Conservation (phyloP, 2,329 filamentous ascomycete species). For the Setomelanomma holmii region DNA sequence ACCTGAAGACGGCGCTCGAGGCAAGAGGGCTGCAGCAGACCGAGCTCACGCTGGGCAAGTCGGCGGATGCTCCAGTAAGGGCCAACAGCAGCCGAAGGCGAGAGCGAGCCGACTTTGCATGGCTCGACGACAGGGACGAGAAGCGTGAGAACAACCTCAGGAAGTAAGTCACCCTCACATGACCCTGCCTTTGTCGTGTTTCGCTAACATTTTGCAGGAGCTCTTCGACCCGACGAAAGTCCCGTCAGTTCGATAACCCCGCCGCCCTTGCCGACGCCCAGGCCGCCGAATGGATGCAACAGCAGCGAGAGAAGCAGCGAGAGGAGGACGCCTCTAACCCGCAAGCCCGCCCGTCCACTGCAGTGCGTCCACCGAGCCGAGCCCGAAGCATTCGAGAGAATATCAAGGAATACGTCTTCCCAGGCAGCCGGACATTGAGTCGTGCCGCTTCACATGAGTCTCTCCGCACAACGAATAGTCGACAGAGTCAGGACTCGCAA, state of each 20-base stretch:
- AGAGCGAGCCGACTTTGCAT: conserved; percentile 36
- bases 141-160: conserved; percentile 31
- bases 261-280: conserved; percentile 48
- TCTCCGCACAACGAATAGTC: conserved; percentile 25
- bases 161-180: conserved; percentile 46
- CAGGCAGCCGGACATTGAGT: conserved; percentile 38
- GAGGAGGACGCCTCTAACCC: conserved; percentile 26
- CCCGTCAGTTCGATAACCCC: conserved; percentile 44
- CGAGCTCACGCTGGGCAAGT: conserved; percentile 1
- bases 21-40: conserved; percentile 33
- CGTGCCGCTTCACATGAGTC: conserved; percentile 46
- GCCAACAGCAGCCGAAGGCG: conserved; percentile 45
- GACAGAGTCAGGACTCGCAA: conserved; percentile 15
- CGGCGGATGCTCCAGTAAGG: conserved; percentile 27
- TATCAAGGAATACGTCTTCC: conserved; percentile 53
- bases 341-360: conserved; percentile 23
- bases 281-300: conserved; percentile 54
- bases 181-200: conserved; percentile 44
- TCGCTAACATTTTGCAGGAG: conserved; percentile 40
- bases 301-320: conserved; percentile 52
- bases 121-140: conserved; percentile 28
- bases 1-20: conserved; percentile 36
- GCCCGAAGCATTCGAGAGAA: conserved; percentile 47
- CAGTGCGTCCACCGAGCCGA: conserved; percentile 44
- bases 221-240: conserved; percentile 35